phyloP scores from a whole-genome alignment of 225 moss, liverwort and hornwort species.

The Rhytidiadelphus loreus region DNA sequence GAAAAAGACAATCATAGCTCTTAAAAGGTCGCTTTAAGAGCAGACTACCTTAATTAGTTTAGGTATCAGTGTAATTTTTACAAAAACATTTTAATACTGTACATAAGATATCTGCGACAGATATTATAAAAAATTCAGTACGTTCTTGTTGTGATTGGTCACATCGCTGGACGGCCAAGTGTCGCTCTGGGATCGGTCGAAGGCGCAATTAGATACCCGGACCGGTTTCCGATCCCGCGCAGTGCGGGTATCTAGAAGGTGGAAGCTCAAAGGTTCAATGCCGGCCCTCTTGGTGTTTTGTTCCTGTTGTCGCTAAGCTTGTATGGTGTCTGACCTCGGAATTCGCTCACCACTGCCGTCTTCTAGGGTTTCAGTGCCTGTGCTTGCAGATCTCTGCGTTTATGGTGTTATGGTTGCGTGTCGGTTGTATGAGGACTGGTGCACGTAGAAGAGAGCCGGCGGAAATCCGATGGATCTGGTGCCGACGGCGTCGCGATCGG shows the following conservation, averaged over 20 bases:
- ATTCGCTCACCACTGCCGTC: not conserved
- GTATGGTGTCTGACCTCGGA: not conserved
- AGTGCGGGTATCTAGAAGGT: not conserved
- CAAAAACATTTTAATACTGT: no score
- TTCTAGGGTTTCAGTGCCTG: conserved; percentile 3
- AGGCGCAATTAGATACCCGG: not conserved
- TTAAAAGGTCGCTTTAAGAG: no score
- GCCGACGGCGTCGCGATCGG: conserved; percentile 5
- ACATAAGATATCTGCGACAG: not conserved
- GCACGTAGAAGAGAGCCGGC: not conserved
- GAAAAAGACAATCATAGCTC: no score
- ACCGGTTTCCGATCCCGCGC: no score
- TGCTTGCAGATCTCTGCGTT: not conserved
- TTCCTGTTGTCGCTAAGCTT: not conserved
- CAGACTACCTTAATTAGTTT: no score
- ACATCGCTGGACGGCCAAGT: not conserved
- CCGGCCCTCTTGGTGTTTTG: not conserved
- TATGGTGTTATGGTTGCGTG: conserved; percentile 6
- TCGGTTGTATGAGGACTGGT: not conserved
- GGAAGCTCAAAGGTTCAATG: not conserved
- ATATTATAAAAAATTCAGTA: not conserved
- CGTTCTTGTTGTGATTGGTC: not conserved
- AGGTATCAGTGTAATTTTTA: no score
- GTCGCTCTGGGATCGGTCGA: not conserved
- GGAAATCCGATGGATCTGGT: conserved; percentile 20